Evolutionary conservation across 257 asterid genomes (phyloP), one percentile per base, ranked within the genome.

Genomic region (Cinchona pubescens): DNA sequence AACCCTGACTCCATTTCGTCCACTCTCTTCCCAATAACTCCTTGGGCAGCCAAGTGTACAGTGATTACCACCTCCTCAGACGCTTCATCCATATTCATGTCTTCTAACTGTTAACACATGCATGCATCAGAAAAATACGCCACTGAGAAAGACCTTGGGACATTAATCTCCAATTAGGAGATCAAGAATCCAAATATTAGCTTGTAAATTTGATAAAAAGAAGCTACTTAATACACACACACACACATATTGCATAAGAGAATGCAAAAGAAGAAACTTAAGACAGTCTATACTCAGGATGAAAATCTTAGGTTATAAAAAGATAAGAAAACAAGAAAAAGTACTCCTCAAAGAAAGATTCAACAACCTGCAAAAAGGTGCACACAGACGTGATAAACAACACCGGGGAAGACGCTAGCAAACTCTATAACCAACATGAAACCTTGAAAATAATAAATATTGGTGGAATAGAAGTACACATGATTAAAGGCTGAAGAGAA

Each of bases 21-120:
- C 83, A 92, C 98, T 89, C 98, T 88, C 89, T 92, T 92, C 81
- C 98, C 98, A 79, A 94, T 92, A 77, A 92, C 98, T 89, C 99
- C 97, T 67, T 94, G 97, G 51, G 97, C 99, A 79, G 94, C 95
- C 85, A 94, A 83, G 68, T 92, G 90, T 46, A 94, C 90, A 8
- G 97, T n/a, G n/a, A n/a, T n/a, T n/a, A n/a, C 97, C 68, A 92
- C 91, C 76, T 92, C 94, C 86, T 92, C 97, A 19, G 90, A 86
- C 71, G 97, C 91, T 77, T 92, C 97, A 76, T 90, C 98, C 94
- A 92, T 92, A 84, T 89, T 87, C 99, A 90, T 88, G 79, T 94
- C 99, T 84, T 89, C 96, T 87, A 92, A 84, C 98, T 92, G 82
- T 67, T 61, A 79, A 37, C 70, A 63, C 77, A 84, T 61, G 77